Base-by-base conservation (phyloP, 768 basidiomycete species). In the Psilocybe tampanensis region DNA sequence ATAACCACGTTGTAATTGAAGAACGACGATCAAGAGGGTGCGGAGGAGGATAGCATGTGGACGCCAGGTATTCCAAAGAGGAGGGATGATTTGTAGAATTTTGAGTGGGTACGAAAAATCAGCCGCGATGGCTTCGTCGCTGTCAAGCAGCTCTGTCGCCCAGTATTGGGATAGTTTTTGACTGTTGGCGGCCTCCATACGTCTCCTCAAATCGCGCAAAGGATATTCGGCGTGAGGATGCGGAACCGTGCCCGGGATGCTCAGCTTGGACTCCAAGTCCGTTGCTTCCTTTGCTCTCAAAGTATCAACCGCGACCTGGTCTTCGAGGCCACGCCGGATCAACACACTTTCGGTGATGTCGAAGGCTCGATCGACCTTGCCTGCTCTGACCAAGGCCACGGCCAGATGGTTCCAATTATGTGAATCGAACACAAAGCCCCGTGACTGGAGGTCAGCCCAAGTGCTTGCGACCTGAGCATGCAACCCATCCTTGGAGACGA, bases 391-490 rank as follows among this genome's bases (percentile, higher is more conserved):
- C 21, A 95, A 79, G 13, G 86, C 89, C 9, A 89, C 77, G 22
- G 80, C 81, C 23, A 97, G 79, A 64, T 92, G 86, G 65, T 96
- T 97, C 91, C 94, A 98, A 69, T 97, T 98, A 64, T 90, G 86
- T 12, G 90, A 81, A 68, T 95, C 92, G 68, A 94, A 93, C 12
- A 78, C 78, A 63, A 95, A 89, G 1, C 92, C 91, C 9, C 76
- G 70, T 11, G 70, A 61, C 58, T 82, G 81, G 48, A 92, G 79
- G 26, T 74, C 68, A n/a, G 76, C 73, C 95, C 96, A 98, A 0
- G 81, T 76, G 2, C 68, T 65, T 15, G 86, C 80, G 44, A 95
- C 79, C 56, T 86, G 81, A 8, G 66, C 60, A 62, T 94, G 88
- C 34, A 75, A 66, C 1, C 88, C 89, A 0, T 80, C 81, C 2